phyloP scores from a whole-genome alignment of 2,329 filamentous ascomycete genomes.

The Eurotiales sp. region DNA sequence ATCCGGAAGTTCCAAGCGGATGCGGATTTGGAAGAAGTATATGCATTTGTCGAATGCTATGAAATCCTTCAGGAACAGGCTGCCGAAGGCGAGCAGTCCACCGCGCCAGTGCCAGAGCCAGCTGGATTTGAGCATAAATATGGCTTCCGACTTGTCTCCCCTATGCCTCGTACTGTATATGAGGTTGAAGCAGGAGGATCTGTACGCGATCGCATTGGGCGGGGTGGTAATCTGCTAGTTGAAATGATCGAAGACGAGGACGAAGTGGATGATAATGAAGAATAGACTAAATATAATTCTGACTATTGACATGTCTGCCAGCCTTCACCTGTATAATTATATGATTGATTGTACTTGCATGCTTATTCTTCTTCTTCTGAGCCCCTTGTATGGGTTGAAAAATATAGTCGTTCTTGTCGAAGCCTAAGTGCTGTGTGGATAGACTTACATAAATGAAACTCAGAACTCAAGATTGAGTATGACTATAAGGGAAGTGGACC shows the following conservation, averaged over 20 bases:
- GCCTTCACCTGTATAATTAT: not conserved
- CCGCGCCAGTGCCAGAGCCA: conserved; percentile 48
- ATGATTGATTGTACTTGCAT: not conserved
- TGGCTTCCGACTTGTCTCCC: conserved; percentile 77
- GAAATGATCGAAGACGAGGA: conserved; percentile 62
- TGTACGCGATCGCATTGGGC: conserved; percentile 70
- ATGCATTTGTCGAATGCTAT: conserved; percentile 94
- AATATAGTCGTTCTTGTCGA: too few relatives aligned
- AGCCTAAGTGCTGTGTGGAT: too few relatives aligned
- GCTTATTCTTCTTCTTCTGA: not conserved
- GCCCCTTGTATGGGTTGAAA: too few relatives aligned
- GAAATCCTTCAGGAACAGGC: conserved; percentile 52
- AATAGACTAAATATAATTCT: not conserved
- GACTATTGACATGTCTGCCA: not conserved
- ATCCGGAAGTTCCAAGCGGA: conserved; percentile 68
- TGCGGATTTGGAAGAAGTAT: conserved; percentile 80
- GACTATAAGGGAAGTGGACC: too few relatives aligned
- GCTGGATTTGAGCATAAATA: conserved; percentile 75
- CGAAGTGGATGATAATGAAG: conserved; percentile 19
- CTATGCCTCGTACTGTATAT: conserved; percentile 80
- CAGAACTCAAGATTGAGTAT: too few relatives aligned
- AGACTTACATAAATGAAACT: too few relatives aligned
- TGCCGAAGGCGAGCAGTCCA: conserved; percentile 28
- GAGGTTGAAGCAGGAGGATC: conserved; percentile 63
- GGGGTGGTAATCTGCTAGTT: conserved; percentile 84